Conservation (phyloP, 306 rosid species). For the Alnus glutinosa region DNA sequence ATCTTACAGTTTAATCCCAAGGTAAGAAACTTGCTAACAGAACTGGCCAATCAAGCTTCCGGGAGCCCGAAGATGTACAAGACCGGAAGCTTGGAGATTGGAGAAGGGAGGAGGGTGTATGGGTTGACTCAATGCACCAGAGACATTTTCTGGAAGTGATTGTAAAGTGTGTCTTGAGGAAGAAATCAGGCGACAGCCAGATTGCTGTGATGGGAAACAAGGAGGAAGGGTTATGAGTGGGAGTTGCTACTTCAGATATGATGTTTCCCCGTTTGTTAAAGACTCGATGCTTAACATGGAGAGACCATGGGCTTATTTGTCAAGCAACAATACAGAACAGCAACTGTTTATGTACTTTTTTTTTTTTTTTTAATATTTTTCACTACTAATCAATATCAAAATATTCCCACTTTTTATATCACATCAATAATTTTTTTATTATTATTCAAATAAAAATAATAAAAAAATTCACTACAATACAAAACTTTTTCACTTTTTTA, state of each 20-base stretch:
- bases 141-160: neutral
- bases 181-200: slow-evolving; percentile 12
- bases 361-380: too few relatives aligned
- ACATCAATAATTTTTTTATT: too few relatives aligned
- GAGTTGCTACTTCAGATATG: slow-evolving; percentile 33
- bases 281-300: too few relatives aligned
- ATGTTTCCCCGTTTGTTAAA: slow-evolving; percentile 26
- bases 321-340: too few relatives aligned
- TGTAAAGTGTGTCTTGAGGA: neutral
- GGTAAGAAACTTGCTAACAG: neutral
- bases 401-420: too few relatives aligned
- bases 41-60: neutral
- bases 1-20: too few relatives aligned
- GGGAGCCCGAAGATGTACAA: neutral
- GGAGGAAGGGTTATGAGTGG: slow-evolving; percentile 33
- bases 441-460: too few relatives aligned
- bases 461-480: too few relatives aligned
- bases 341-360: too few relatives aligned
- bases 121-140: neutral
- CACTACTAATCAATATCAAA: too few relatives aligned
- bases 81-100: neutral
- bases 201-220: slow-evolving; percentile 28
- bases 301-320: too few relatives aligned
- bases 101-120: neutral
- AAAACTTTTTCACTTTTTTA: too few relatives aligned